Conservation (phyloP, 169 alveolate genomes). For the Plasmodium gallinaceum region DNA sequence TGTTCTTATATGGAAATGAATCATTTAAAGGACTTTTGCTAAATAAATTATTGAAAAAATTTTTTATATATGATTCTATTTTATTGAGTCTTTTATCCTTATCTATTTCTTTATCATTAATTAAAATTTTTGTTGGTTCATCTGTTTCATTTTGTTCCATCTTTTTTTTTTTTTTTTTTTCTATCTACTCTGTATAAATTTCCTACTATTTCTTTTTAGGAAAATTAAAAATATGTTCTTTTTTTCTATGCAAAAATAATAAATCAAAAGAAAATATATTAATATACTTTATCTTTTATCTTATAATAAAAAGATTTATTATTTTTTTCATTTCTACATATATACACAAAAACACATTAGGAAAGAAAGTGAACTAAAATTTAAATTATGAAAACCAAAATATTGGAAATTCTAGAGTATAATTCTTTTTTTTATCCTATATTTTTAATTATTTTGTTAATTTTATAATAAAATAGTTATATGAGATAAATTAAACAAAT, state of each 20-base stretch:
- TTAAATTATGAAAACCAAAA: not conserved
- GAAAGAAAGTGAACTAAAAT: not conserved
- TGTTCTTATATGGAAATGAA: constrained; percentile 24
- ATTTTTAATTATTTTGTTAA: not conserved
- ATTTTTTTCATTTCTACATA: constrained; percentile 6
- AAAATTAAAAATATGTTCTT: not conserved
- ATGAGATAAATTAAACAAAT: not conserved
- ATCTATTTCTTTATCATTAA: constrained; percentile 45
- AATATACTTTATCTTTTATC: not conserved
- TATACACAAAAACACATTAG: not conserved
- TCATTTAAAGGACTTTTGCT: not conserved
- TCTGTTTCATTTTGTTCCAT: constrained; percentile 25
- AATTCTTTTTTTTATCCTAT: not conserved
- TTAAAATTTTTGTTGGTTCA: constrained; percentile 14
- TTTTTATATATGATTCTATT: constrained; percentile 6
- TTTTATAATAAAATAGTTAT: not conserved
- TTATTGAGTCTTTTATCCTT: constrained; percentile 2
- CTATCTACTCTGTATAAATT: not conserved
- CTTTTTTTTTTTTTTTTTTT: not conserved
- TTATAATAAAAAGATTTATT: not conserved
- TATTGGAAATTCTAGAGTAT: not conserved
- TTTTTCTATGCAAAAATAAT: not conserved
- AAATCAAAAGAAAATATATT: not conserved
- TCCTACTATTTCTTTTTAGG: not conserved
- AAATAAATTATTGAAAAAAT: constrained; percentile 12